These are phyloP conservation scores for Trichoderma koningii DNA, from an alignment of 2,329 filamentous ascomycete species.

Conservation along the genomic window DNA sequence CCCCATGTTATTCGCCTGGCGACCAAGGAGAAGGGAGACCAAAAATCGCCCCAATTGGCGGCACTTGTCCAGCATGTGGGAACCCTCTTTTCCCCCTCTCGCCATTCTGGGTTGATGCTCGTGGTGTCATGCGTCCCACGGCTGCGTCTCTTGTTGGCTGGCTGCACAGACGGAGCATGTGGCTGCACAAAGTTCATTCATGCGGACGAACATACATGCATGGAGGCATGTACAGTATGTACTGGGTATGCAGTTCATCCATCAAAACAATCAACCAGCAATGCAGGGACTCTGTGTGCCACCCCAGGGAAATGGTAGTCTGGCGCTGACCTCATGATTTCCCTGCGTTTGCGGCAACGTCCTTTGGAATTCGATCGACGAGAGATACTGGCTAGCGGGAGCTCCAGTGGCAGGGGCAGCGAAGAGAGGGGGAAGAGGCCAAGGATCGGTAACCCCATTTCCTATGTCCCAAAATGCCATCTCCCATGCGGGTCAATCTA, in stretches of 20 bases:
- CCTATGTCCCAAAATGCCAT: neutral
- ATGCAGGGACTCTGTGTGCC: conserved; percentile 21
- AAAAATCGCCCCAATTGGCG: conserved; percentile 21
- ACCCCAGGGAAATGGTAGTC: conserved; percentile 17
- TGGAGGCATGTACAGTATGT: neutral
- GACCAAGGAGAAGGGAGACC: neutral
- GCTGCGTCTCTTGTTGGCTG: conserved; percentile 16
- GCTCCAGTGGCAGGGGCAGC: neutral
- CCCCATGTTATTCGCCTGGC: conserved; percentile 5
- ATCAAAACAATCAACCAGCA: conserved; percentile 1
- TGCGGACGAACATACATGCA: neutral
- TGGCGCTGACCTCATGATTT: conserved; percentile 18
- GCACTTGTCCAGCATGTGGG: conserved; percentile 28
- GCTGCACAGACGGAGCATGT: neutral
- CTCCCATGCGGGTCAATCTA: conserved; percentile 12
- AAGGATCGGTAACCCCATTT: conserved; percentile 4
- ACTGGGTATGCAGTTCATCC: neutral
- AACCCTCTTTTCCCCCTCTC: conserved; percentile 8
- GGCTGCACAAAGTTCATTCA: neutral
- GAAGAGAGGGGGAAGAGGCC: neutral
- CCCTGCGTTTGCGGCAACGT: neutral
- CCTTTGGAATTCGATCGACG: neutral
- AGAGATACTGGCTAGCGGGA: neutral
- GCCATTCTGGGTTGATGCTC: conserved; percentile 9
- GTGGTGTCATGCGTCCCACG: conserved; percentile 31